Percentiles rank a stretch among this genome's conserved stretches.
Evolutionary conservation across 805 yeast species (phyloP).

Genomic region (Saccharomycopsis olivae): DNA sequence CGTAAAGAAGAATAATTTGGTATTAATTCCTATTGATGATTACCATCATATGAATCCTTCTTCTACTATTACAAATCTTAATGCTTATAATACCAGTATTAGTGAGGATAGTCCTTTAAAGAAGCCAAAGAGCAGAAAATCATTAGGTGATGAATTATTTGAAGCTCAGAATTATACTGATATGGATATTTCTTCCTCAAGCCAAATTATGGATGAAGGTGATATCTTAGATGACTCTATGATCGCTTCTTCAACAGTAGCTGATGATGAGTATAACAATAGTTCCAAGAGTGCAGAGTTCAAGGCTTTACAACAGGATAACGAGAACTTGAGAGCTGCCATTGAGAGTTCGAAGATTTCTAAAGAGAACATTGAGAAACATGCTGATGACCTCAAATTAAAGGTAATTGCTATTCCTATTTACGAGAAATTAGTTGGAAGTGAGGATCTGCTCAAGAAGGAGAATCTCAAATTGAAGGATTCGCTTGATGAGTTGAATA

Average conservation of each 20-base stretch:
- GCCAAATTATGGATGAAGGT: conserved; percentile 4
- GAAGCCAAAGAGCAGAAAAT: conserved; percentile 13
- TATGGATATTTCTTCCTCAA: conserved; percentile 3
- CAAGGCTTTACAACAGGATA: too few relatives aligned
- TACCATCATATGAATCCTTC: conserved; percentile 5
- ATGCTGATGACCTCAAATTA: not conserved
- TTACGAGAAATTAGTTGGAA: not conserved
- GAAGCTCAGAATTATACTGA: conserved; percentile 12
- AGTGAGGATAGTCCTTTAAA: not conserved
- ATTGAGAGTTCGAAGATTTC: not conserved
- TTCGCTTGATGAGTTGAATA: not conserved
- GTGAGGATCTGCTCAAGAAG: not conserved
- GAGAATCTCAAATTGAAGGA: conserved; percentile 2
- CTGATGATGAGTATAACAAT: too few relatives aligned
- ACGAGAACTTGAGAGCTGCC: not conserved
- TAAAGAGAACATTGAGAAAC: not conserved
- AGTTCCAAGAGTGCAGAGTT: too few relatives aligned
- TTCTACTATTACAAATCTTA: conserved; percentile 5
- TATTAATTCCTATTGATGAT: conserved; percentile 11
- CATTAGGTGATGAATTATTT: conserved; percentile 17
- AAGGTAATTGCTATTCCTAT: conserved; percentile 1
- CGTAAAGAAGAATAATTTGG: conserved; percentile 10
- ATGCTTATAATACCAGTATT: not conserved
- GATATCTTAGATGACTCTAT: conserved; percentile 2
- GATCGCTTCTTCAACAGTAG: not conserved